Evolutionary conservation across 192 early-diverging fungal species (phyloP).

Genomic region (Coemansia sp.): DNA sequence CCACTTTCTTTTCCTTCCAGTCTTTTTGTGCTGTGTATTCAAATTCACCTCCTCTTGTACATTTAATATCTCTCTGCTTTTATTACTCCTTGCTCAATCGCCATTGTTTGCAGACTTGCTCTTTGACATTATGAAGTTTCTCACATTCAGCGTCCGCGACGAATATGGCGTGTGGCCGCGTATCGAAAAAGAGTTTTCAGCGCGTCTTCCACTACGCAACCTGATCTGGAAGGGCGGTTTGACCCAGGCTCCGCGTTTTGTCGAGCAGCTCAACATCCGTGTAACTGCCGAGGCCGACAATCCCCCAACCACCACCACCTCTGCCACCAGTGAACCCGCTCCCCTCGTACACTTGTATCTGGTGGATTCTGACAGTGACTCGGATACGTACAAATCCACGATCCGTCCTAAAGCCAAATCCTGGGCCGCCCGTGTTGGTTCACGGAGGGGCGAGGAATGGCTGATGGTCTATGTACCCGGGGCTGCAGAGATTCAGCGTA

Average conservation of each 20-base stretch:
- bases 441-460: conserved; percentile 70
- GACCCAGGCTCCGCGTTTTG: conserved; percentile 59
- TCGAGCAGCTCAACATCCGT: conserved; percentile 59
- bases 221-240: conserved; percentile 73
- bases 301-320: conserved; percentile 25
- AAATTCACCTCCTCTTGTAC: conserved; percentile 1
- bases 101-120: too few relatives aligned
- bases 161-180: conserved; percentile 54
- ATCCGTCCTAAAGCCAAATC: conserved; percentile 35
- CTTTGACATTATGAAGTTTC: conserved; percentile 11
- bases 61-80: conserved; percentile 1
- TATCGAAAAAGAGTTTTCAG: conserved; percentile 60
- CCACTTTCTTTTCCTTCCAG: conserved; percentile 9
- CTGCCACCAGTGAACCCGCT: not conserved
- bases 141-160: conserved; percentile 21
- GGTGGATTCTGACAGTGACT: conserved; percentile 22
- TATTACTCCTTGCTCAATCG: too few relatives aligned
- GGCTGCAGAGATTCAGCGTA: conserved; percentile 51
- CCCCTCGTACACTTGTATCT: conserved; percentile 33
- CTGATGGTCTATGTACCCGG: conserved; percentile 73
- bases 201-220: conserved; percentile 76
- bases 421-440: conserved; percentile 25
- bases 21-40: too few relatives aligned
- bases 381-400: conserved; percentile 41
- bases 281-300: conserved; percentile 42